Percentiles rank a stretch among this genome's conserved stretches.
These are phyloP conservation scores for Penicillium crustosum DNA, from an alignment of 2,329 filamentous ascomycete species.

Conservation along the genomic window DNA sequence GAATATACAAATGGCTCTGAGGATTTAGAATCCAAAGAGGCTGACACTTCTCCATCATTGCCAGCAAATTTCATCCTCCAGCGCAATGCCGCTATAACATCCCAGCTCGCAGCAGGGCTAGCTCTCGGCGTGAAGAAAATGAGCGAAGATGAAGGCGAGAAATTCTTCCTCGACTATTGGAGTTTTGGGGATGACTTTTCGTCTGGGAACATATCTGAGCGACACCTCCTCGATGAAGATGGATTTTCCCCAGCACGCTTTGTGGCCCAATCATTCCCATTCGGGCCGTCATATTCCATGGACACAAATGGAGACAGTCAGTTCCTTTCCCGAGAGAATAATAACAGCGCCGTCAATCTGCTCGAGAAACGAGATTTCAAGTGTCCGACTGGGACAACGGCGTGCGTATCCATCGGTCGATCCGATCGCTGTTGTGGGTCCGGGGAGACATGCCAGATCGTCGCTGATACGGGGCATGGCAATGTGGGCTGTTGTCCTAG, in stretches of 20 bases:
- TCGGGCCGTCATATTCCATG: conserved; percentile 7
- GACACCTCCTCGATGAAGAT: conserved; percentile 2
- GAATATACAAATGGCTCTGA: background rate
- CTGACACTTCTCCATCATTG: conserved; percentile 1
- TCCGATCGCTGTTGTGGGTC: conserved; percentile 60
- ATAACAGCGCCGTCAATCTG: background rate
- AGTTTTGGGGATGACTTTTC: conserved; percentile 26
- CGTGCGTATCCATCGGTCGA: conserved; percentile 56
- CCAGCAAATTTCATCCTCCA: conserved; percentile 11
- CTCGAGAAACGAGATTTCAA: conserved; percentile 49
- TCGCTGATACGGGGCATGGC: conserved; percentile 54
- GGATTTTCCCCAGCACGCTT: conserved; percentile 7
- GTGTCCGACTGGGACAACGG: conserved; percentile 56
- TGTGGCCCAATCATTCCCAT: conserved; percentile 15
- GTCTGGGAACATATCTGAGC: conserved; percentile 13
- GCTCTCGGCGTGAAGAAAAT: conserved; percentile 44
- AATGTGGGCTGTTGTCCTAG: conserved; percentile 61
- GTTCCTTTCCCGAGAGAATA: no score
- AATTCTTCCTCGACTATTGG: conserved; percentile 51
- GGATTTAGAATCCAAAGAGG: no score
- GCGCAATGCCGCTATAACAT: conserved; percentile 32
- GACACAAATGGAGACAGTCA: no score
- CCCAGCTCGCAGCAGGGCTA: conserved; percentile 29
- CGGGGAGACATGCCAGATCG: conserved; percentile 54
- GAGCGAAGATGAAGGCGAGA: conserved; percentile 48